Conservation (phyloP, 2,329 filamentous ascomycete genomes). For the Fusarium sp. region DNA sequence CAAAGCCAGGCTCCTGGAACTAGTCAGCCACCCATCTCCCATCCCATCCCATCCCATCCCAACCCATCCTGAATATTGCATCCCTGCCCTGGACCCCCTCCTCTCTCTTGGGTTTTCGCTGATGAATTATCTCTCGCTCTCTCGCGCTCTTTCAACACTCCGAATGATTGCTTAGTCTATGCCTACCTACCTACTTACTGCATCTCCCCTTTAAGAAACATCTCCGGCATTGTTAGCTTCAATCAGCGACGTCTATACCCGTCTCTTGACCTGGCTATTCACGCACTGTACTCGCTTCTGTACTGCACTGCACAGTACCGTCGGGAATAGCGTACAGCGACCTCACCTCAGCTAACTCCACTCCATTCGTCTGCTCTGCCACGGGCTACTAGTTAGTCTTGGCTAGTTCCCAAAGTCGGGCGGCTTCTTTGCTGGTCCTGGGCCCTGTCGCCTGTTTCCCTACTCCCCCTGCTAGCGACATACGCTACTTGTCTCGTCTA, state of each 20-base stretch:
- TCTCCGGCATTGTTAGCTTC: slow-evolving; percentile 10
- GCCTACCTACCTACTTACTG: neutral
- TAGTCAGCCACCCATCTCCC: slow-evolving; percentile 30
- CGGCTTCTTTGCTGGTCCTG: slow-evolving; percentile 18
- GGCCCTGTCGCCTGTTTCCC: slow-evolving; percentile 7
- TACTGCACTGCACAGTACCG: slow-evolving; percentile 23
- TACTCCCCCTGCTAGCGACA: slow-evolving; percentile 36
- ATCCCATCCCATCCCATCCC: too few relatives aligned
- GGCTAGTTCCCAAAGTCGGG: slow-evolving; percentile 6
- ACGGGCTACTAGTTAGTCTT: slow-evolving; percentile 10
- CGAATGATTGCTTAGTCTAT: slow-evolving; percentile 22
- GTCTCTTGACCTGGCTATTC: neutral
- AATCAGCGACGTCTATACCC: neutral
- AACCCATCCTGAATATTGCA: slow-evolving; percentile 2
- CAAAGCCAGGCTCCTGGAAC: slow-evolving; percentile 51
- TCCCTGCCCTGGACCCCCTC: slow-evolving; percentile 7
- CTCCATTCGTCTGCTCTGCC: slow-evolving; percentile 6
- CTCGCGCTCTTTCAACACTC: slow-evolving; percentile 19
- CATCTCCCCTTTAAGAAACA: slow-evolving; percentile 17
- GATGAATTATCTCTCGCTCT: slow-evolving; percentile 23
- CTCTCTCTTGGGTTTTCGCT: too few relatives aligned
- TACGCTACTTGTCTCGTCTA: slow-evolving; percentile 35
- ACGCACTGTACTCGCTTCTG: slow-evolving; percentile 33
- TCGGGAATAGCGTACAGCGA: slow-evolving; percentile 18
- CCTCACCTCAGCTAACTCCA: neutral